Conservation (phyloP, 192 early-diverging fungal species). For the Coemansia sp. region DNA sequence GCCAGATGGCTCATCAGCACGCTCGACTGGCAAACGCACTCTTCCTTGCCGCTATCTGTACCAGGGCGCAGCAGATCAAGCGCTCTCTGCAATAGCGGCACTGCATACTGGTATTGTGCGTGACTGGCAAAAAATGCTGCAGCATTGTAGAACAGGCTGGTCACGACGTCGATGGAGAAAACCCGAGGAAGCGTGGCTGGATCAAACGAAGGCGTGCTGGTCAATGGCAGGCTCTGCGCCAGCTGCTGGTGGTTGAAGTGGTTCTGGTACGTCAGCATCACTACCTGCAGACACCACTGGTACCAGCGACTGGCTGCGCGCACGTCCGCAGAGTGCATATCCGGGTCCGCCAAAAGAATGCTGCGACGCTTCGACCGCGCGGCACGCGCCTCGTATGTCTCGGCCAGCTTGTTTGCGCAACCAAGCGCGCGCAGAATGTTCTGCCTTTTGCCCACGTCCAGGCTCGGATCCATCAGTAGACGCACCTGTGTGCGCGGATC, state of each 20-base stretch:
- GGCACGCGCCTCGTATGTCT: constrained; percentile 40
- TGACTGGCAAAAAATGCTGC: constrained; percentile 41
- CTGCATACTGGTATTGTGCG: constrained; percentile 34
- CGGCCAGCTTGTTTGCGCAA: constrained; percentile 52
- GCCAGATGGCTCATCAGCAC: constrained; percentile 54
- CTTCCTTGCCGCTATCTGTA: constrained; percentile 28
- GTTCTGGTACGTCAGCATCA: constrained; percentile 51
- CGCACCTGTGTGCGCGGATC: constrained; percentile 38
- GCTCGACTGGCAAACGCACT: constrained; percentile 37
- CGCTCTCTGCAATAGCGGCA: constrained; percentile 48
- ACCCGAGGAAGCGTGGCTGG: constrained; percentile 40
- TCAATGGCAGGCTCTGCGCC: constrained; percentile 19
- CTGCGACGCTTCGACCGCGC: constrained; percentile 43
- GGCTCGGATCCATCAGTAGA: constrained; percentile 25
- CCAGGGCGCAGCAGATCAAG: constrained; percentile 49
- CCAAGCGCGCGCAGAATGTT: constrained; percentile 47
- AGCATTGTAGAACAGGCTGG: constrained; percentile 53
- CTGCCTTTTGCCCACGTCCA: constrained; percentile 14
- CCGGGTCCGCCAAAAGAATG: constrained; percentile 27
- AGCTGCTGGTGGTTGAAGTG: constrained; percentile 44
- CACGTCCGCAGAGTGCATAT: constrained; percentile 22
- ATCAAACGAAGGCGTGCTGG: constrained; percentile 43
- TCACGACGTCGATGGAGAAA: constrained; percentile 43
- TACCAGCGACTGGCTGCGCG: constrained; percentile 48
- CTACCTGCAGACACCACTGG: constrained; percentile 55